These are phyloP conservation scores for Bauhinia variegata DNA, from an alignment of 306 rosid species.

Conservation along the genomic window DNA sequence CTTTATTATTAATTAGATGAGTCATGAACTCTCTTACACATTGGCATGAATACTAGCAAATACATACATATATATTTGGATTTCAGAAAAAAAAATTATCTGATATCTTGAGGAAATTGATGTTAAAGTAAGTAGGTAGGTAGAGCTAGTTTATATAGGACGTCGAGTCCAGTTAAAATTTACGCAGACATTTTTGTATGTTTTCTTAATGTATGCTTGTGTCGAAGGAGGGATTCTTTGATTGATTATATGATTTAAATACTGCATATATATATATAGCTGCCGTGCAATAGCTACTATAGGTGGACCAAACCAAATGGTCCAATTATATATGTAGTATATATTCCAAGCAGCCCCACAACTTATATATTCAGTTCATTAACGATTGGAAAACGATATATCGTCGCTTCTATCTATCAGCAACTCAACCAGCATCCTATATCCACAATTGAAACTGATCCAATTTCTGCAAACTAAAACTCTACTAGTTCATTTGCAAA, in stretches of 20 bases:
- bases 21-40: not conserved
- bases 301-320: conserved; percentile 40
- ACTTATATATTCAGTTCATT: conserved; percentile 21
- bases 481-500: not conserved
- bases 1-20: conserved; percentile 25
- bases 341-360: not conserved
- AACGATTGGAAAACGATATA: too few species aligned
- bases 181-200: conserved; percentile 6
- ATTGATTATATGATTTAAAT: not conserved
- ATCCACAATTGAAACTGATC: too few species aligned
- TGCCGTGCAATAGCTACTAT: not conserved
- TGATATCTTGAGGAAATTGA: too few species aligned
- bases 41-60: not conserved
- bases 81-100: too few species aligned
- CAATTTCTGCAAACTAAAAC: not conserved
- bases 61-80: too few species aligned
- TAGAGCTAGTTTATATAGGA: too few species aligned
- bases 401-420: too few species aligned
- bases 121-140: too few species aligned
- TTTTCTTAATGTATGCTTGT: conserved; percentile 33
- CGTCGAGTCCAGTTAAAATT: conserved; percentile 14
- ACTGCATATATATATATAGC: too few species aligned
- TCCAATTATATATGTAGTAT: too few species aligned
- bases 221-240: conserved; percentile 37
- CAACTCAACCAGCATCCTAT: too few species aligned